Evolutionary conservation across 768 basidiomycete species (phyloP), one percentile per base, ranked within the genome.

Genomic region (Trametes cinnabarina): DNA sequence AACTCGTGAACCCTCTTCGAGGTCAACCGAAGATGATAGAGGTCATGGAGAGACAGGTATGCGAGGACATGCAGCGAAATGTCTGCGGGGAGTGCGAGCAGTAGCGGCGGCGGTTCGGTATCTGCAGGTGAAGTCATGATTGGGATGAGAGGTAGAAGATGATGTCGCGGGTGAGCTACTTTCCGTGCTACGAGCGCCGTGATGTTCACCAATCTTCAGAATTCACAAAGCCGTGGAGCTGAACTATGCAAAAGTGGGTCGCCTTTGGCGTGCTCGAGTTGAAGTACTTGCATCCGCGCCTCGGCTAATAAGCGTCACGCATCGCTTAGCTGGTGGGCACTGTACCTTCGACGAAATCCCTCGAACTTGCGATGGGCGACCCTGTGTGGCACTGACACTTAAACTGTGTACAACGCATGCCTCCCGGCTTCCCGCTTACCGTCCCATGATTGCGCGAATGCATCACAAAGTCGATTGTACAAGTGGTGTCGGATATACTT

Each of bases 41-140:
- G 53, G 41, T 68, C 67, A 19, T 48, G 40, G 17, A 66, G 23
- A 8, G 64, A 42, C 8, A 66, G 51, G n/a, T 65, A 65, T 4
- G 67, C 63, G 7, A 68, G 46, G 9, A 65, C 52, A 32, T 65
- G 64, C 1, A 68, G 58, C 6, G 61, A 59, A 19, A 63, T 48
- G 25, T 68, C 67, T 9, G 58, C n/a, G 26, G 65, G 59, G 6
- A 68, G 55, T 3, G 46, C 12, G 0, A 61, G 54, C 37, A 67
- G 47, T 62, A 34, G 14, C 23, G 47, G 47, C 19, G 47, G 47
- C 17, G 47, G 47, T 20, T 49, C 47, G n/a, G 30, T 35, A 30
- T 49, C 47, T 34, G 32, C 32, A 4, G 34, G 14, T 3, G 47
- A 30, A 12, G 47, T 20, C 47, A 49, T n/a, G n/a, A n/a, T 46